phyloP scores from a whole-genome alignment of 768 basidiomycete species.

The Hebeloma cylindrosporum region DNA sequence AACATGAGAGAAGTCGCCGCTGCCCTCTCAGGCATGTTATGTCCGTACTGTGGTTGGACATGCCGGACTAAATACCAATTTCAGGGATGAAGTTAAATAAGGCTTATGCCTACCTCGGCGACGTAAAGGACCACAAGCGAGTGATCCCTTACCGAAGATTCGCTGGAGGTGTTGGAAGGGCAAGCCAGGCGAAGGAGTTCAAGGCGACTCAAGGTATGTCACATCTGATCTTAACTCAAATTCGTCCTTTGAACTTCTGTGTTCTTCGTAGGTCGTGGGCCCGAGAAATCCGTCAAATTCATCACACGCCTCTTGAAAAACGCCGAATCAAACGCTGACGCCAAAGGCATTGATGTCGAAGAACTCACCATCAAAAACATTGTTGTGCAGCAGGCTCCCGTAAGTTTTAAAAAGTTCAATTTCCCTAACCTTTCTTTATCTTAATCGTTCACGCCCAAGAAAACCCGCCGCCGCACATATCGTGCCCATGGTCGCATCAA shows the following conservation, averaged over 20 bases:
- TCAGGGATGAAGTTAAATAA: slow-evolving; percentile 90
- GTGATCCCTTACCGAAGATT: slow-evolving; percentile 96
- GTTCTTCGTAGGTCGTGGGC: slow-evolving; percentile 85
- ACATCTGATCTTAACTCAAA: background rate
- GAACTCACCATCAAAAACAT: slow-evolving; percentile 96
- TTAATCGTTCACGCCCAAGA: slow-evolving; percentile 43
- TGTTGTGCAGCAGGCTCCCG: slow-evolving; percentile 97
- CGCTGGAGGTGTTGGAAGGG: slow-evolving; percentile 91
- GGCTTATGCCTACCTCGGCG: slow-evolving; percentile 91
- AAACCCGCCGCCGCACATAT: slow-evolving; percentile 99
- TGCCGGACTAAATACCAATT: slow-evolving; percentile 1
- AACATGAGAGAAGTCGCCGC: slow-evolving; percentile 99
- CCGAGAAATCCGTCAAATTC: slow-evolving; percentile 97
- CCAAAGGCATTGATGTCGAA: slow-evolving; percentile 92
- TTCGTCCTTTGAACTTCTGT: slow-evolving; percentile 4
- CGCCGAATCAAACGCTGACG: slow-evolving; percentile 98
- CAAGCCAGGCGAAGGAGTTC: slow-evolving; percentile 95
- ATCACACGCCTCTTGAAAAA: slow-evolving; percentile 95
- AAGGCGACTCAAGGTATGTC: slow-evolving; percentile 90
- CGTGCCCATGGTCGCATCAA: slow-evolving; percentile 98
- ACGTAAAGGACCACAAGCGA: slow-evolving; percentile 96
- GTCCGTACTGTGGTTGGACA: background rate
- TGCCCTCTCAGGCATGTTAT: slow-evolving; percentile 74
- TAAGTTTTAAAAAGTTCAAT: slow-evolving; percentile 50
- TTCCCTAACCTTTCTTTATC: background rate